Evolutionary conservation across 139 green algal species (phyloP), one percentile per base, ranked within the genome.

Genomic region (Chlamydomonas eustigma): DNA sequence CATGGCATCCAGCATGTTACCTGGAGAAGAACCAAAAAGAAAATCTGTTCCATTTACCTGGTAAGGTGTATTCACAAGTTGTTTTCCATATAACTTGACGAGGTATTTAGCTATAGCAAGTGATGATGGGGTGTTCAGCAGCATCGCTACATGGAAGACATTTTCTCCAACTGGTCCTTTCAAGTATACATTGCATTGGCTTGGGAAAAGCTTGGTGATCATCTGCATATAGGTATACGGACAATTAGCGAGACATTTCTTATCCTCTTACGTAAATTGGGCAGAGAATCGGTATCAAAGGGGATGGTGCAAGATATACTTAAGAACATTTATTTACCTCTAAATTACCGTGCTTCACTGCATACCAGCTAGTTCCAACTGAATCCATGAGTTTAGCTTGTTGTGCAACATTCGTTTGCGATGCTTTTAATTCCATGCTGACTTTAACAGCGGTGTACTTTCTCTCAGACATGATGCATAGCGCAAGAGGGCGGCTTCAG

Each of bases 121-220:
- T 22, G 83, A 86, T 12, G 79, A 86, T 25, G 86, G 86, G 1
- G 83, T 89, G 79, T 88, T 89, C 36, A 89, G 79, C 31, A 91
- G 81, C 83, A 88, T 81, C n/a, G 80, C 81, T 34, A 86, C 65
- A 65, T 90, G 86, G 36, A 91, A 83, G 24, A 87, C 80, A 31
- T 91, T 91, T 38, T 91, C 86, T 1, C 86, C 86, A 37, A 91
- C 86, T 1, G 83, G 83, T 1, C 86, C 86, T 25, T 82, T 83
- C 24, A 31, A 64, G 71, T 88, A 91, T 8, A 91, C 86, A 50
- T 88, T 89, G 75, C 78, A 86, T 36, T 78, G 75, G 50, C 36
- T 79, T 18, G 83, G 86, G 67, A 90, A 90, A 12, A 90, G 77
- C 77, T 84, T 72, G 1, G 76, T 88, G 52, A 89, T 88, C 75